Base-by-base conservation (phyloP, 208 protist species). In the Porcisia hertigi region DNA sequence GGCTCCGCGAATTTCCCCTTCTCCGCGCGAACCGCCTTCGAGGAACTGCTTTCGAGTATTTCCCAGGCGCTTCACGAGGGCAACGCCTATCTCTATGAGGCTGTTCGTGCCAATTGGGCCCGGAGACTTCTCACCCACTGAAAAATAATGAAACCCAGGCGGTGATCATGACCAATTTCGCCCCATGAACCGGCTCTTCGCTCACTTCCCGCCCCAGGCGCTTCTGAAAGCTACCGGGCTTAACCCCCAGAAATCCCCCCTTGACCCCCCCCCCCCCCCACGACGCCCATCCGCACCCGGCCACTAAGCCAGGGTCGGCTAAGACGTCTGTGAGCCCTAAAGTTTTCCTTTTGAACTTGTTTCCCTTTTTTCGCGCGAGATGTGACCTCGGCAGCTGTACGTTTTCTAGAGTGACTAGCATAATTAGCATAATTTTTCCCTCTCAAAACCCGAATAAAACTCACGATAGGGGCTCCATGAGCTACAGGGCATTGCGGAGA, bases 21-120 rank as follows among this genome's bases (percentile, higher is more conserved):
- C 70, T 79, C 71, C 39, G 7, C 49, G 30, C 63, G 64, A 20
- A 74, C 75, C 9, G 78, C 82, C 34, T 30, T 80, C 23, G 23
- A 36, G n/a, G 66, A 58, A n/a, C 49, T 71, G 66, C 66, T 71
- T 43, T 25, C 66, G 9, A 39, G 49, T 16, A 36, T 58, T 23
- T 47, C 49, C 66, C n/a, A 14, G 25, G 41, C 9, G 4, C 55
- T 70, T n/a, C 65, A 70, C 41, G 43, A 30, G 3, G 65, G 41
- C 0, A 70, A 70, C 41, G 65, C 43, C 43, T 53, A 54, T 18
- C 8, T 70, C 14, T 70, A 53, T 25, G 30, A 41, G 65, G 43
- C 65, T 2, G 65, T 70, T 8, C 36, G 43, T 2, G 25, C 36
- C 20, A 20, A 70, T 12, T 70, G 65, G 65, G 65, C 65, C 0